Evolutionary conservation across 1,284 basidiomycete genomes (phyloP), one percentile per base, ranked within the genome.

Genomic region (Cutaneotrichosporon cavernicola): DNA sequence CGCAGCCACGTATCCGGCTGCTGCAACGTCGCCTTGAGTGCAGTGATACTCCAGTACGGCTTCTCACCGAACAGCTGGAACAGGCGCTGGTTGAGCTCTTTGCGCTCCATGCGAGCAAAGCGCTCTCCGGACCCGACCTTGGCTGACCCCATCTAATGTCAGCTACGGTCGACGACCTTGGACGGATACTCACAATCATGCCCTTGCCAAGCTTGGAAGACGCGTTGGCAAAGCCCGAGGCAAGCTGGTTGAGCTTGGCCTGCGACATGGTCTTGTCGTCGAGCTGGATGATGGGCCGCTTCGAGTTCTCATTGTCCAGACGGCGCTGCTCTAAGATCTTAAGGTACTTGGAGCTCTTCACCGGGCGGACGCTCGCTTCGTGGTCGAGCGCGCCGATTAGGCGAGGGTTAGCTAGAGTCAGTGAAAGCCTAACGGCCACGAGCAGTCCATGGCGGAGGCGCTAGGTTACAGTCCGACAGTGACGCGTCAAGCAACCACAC

Each of bases 1-100:
- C 93, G 91, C 63, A 98, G 85, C 79, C 93, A 97, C 16, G 84
- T 87, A 77, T 96, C 91, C 1, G 95, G 95, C 80, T 98, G 95
- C 76, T 94, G 89, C 0, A 90, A 91, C 61, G 87, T 87, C 67
- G 90, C 87, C 55, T 91, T 86, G 59, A 97, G 81, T 18, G 87
- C 84, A 68, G 89, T 89, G 76, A 97, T 88, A 65, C 87, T 84
- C 93, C 93, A 97, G 68, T 88, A 88, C 43, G 89, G 86, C 65
- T 87, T 86, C 61, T 91, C 86, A 64, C 87, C 86, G 82, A 96
- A 98, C 9, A 89, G 83, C 2, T 81, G 75, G 78, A 97, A 96
- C 34, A 98, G 85, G 67, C 89, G 81, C 78, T 97, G 92, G 74
- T 93, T 84, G 10, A 98, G 86, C 74, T 96, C 91, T 81, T 51